These are phyloP conservation scores for Phyllosticta citriasiana DNA, from an alignment of 2,329 filamentous ascomycete genomes.

Conservation along the genomic window DNA sequence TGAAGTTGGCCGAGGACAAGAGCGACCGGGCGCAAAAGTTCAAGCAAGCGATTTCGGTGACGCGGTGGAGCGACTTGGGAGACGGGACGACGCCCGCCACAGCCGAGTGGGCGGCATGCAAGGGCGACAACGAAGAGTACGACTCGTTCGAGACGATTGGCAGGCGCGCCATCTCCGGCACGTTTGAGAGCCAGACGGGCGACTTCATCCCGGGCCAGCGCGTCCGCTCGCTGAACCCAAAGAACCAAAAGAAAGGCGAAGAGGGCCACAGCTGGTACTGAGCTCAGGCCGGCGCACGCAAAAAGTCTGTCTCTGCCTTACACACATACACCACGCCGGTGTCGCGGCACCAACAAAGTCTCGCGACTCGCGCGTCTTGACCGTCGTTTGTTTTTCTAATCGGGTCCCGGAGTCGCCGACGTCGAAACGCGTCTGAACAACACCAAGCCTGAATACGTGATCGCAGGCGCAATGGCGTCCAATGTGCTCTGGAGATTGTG, in stretches of 20 bases:
- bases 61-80: constrained; percentile 52
- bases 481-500: too few species aligned
- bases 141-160: constrained; percentile 46
- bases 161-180: constrained; percentile 46
- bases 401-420: background rate
- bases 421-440: constrained; percentile 13
- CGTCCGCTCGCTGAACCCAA: constrained; percentile 49
- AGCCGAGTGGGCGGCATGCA: constrained; percentile 48
- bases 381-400: background rate
- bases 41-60: constrained; percentile 51
- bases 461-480: too few species aligned
- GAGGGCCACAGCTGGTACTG: constrained; percentile 50
- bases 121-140: constrained; percentile 37
- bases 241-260: constrained; percentile 43
- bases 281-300: background rate
- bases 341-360: background rate
- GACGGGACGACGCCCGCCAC: constrained; percentile 41
- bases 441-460: too few species aligned
- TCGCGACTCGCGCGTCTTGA: background rate
- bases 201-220: constrained; percentile 48
- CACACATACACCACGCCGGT: background rate
- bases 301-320: background rate
- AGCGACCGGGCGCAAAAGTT: constrained; percentile 38
- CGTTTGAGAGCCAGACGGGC: constrained; percentile 48
- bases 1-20: constrained; percentile 49